Conservation (phyloP, 768 basidiomycete species). For the Tricholoma sp. region DNA sequence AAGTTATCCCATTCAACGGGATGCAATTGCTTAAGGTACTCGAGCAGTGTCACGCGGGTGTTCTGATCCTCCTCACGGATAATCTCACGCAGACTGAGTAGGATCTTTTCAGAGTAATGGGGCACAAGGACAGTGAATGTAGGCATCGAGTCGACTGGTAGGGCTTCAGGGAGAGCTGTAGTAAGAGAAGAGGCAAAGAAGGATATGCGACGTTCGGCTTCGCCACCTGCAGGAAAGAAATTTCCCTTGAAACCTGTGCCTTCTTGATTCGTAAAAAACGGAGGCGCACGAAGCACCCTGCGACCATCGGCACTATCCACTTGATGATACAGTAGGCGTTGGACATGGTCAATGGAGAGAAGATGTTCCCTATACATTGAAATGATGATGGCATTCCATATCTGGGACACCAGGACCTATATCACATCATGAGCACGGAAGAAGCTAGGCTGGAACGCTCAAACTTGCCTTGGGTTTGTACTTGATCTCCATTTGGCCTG, state of each 20-base stretch:
- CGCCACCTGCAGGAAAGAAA: slow-evolving; percentile 92
- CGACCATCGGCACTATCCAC: slow-evolving; percentile 86
- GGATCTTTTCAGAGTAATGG: slow-evolving; percentile 98
- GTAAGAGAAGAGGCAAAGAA: slow-evolving; percentile 99
- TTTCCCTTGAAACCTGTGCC: slow-evolving; percentile 63
- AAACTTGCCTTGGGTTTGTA: slow-evolving; percentile 89
- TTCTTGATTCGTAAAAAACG: slow-evolving; percentile 95
- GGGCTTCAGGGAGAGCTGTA: slow-evolving; percentile 89
- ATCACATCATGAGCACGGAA: not conserved
- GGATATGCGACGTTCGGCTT: slow-evolving; percentile 96
- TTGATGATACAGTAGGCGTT: slow-evolving; percentile 95
- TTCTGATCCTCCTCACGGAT: slow-evolving; percentile 97
- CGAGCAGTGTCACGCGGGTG: slow-evolving; percentile 93
- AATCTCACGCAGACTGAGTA: slow-evolving; percentile 94
- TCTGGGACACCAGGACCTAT: slow-evolving; percentile 91
- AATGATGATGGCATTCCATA: slow-evolving; percentile 99
- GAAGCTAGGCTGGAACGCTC: not conserved
- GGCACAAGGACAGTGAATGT: slow-evolving; percentile 99
- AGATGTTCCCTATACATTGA: slow-evolving; percentile 99
- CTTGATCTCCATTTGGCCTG: slow-evolving; percentile 97
- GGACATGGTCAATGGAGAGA: slow-evolving; percentile 96
- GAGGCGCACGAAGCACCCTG: slow-evolving; percentile 90
- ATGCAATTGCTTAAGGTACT: slow-evolving; percentile 97
- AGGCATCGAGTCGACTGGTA: slow-evolving; percentile 98
- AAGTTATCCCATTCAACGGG: slow-evolving; percentile 99